Base-by-base conservation (phyloP, 345 rosid species). In the Lagerstroemia speciosa region DNA sequence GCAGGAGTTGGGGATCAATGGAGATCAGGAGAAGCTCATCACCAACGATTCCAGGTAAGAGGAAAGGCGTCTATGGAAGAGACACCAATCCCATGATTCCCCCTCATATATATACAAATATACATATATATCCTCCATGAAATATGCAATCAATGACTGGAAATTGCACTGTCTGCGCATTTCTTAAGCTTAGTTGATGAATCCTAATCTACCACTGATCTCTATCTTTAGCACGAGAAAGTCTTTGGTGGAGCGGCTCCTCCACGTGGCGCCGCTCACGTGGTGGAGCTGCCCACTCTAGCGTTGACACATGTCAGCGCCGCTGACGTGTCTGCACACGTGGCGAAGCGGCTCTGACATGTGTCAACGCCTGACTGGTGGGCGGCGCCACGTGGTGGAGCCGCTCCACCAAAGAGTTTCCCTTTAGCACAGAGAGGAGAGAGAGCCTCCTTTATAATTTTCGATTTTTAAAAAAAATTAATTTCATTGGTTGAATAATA, bases 11-110 rank as follows among this genome's bases (percentile, higher is more conserved):
- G 19, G 69, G 75, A 61, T 38, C 38, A 45, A 60, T 62, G 66
- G 62, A 69, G 75, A n/a, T n/a, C n/a, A 84, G 46, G 45, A 77
- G 76, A 67, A 74, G 75, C 76, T 74, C 69, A 69, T 68, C 67
- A 71, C 70, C 61, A 71, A 84, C 77, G 81, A 84, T 79, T 70
- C 79, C 89, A 72, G 86, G 90, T 87, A 79, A 82, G 86, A 74
- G 57, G 65, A 68, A 68, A 19, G 31, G 58, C 33, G 67, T 24
- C 31, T 6, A 62, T 38, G 66, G 17, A 27, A 65, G 65, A 77
- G 71, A 71, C 40, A 58, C 27, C 2, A 38, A 65, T 53, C 37
- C 26, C n/a, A 64, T 30, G 36, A 40, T 72, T 30, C 53, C 32
- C 73, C 74, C 77, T 74, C 68, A 4, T 3, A 15, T 43, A 43